Base-by-base conservation (phyloP, 768 basidiomycete genomes). In the Leccinum rimulosum region DNA sequence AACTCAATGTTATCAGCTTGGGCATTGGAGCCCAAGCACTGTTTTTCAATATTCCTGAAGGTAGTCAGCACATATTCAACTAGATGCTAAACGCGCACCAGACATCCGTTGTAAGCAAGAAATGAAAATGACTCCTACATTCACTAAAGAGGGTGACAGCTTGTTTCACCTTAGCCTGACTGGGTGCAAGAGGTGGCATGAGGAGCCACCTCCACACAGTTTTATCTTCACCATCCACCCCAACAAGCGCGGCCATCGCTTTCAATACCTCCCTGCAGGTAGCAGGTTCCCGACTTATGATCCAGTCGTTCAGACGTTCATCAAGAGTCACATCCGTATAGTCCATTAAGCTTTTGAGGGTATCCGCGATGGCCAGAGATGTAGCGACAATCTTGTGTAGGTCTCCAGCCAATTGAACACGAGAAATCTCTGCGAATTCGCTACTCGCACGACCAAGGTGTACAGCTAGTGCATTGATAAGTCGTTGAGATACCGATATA, bases 21-120 rank as follows among this genome's bases (percentile, higher is more conserved):
- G 2, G 14, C 49, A 2, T 50, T 30, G 12, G 17, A 25, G 5
- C 28, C 7, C 27, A 27, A 27, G 14, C 19, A 11, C 5, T 22
- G 19, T 6, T 8, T 36, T 7, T 61, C 51, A 27, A 49, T 38
- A 14, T 61, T 50, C 59, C 60, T 61, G 52, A 45, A 15, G 7
- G n/a, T 22, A 38, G 45, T 54, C 14, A 27, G 28, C 12, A 17
- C 7, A 14, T 10, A 8, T n/a, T 25, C n/a, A 35, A 3, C 17
- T 3, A 4, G 14, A 3, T 10, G 25, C 11, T 12, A 35, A 38
- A 43, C 9, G 15, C 58, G 7, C 25, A 49, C 59, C 59, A 61
- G 19, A 55, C 43, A 12, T 61, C 60, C 6, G 52, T 25, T 3
- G 52, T 28, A 9, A 60, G 43, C 31, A 55, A 55, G 8, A 55